These are phyloP conservation scores for Nemania sp. DNA, from an alignment of 2,329 filamentous ascomycete species.

Conservation along the genomic window DNA sequence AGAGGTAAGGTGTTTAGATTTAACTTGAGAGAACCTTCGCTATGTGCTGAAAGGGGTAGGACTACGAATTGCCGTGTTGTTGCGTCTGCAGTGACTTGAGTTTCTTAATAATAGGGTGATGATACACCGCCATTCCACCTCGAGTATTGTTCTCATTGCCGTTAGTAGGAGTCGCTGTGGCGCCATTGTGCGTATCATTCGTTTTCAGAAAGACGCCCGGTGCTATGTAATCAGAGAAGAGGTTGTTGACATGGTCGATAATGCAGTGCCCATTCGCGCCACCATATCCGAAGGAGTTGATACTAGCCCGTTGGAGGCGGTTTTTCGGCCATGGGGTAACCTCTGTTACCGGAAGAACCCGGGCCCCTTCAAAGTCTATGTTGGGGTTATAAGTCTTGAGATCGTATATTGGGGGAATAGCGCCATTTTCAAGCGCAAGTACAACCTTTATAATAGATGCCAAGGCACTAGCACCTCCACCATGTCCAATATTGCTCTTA, in stretches of 20 bases:
- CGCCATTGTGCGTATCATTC: background rate
- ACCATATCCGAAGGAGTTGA: conserved; percentile 50
- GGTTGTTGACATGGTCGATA: conserved; percentile 43
- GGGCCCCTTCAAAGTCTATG: conserved; percentile 41
- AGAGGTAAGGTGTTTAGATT: background rate
- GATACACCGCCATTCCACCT: background rate
- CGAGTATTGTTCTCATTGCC: background rate
- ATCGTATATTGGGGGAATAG: conserved; percentile 47
- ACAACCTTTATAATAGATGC: conserved; percentile 44
- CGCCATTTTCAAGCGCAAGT: conserved; percentile 42
- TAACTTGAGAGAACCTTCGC: background rate
- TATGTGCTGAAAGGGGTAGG: conserved; percentile 28
- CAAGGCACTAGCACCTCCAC: conserved; percentile 47
- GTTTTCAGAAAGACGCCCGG: conserved; percentile 10
- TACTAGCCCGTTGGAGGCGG: conserved; percentile 39
- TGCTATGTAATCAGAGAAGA: conserved; percentile 30
- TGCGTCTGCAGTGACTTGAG: conserved; percentile 18
- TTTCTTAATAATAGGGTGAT: background rate
- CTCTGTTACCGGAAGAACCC: conserved; percentile 37
- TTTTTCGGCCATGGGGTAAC: conserved; percentile 41
- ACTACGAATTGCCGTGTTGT: conserved; percentile 40
- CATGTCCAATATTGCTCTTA: conserved; percentile 43
- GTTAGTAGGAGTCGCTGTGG: background rate
- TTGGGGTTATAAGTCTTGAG: conserved; percentile 44
- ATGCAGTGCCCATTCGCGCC: conserved; percentile 50